Percentiles rank a stretch among this genome's conserved stretches.
phyloP scores from a whole-genome alignment of 2,329 filamentous ascomycete species.

The Xylaria sp. region DNA sequence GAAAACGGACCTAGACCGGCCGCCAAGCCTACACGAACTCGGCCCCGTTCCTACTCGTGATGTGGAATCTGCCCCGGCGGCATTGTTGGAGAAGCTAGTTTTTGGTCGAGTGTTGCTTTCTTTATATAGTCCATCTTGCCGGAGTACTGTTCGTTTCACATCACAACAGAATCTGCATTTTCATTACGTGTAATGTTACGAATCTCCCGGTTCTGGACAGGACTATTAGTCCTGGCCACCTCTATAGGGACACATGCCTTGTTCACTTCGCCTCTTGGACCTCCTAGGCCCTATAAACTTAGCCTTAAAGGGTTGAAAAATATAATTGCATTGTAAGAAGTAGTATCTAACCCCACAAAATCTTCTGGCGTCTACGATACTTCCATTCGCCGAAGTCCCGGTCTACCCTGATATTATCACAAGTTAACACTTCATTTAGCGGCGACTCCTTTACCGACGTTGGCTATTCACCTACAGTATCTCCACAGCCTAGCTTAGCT shows the following conservation, averaged over 20 bases:
- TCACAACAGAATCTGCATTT: neutral
- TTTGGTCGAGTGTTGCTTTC: neutral
- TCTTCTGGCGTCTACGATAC: neutral
- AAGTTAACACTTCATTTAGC: conserved; percentile 9
- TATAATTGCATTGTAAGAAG: conserved; percentile 33
- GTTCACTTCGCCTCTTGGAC: neutral
- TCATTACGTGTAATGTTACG: conserved; percentile 2
- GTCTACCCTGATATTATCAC: neutral
- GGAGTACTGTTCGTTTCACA: neutral
- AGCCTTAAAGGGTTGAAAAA: conserved; percentile 21
- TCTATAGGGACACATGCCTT: neutral
- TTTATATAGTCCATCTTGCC: neutral
- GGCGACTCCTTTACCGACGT: conserved; percentile 33
- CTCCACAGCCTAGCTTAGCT: conserved; percentile 16
- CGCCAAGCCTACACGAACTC: conserved; percentile 13
- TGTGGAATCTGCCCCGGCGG: neutral
- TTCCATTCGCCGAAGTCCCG: neutral
- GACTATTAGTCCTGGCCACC: conserved; percentile 9
- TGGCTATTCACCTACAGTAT: conserved; percentile 20
- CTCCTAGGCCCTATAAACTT: conserved; percentile 12
- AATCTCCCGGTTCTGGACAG: conserved; percentile 6
- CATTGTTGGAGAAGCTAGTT: neutral
- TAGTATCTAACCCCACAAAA: too few species aligned
- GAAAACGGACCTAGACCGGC: conserved; percentile 18
- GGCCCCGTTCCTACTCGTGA: neutral